phyloP scores from a whole-genome alignment of 495 filamentous ascomycete genomes.

The Lophium mytilinum region DNA sequence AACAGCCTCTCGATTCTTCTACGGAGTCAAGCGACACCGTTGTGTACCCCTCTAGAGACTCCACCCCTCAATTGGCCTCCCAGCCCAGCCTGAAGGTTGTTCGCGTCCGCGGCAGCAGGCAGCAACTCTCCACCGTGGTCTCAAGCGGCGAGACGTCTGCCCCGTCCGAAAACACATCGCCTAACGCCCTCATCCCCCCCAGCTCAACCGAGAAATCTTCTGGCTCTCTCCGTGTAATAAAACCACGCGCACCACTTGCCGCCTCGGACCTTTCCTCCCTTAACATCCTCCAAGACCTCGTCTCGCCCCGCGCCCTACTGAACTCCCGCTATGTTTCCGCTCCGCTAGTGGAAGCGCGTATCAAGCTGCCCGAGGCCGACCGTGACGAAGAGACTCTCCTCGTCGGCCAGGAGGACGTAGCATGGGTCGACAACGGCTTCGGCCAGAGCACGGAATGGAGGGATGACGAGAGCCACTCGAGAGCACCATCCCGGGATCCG shows the following conservation, averaged over 20 bases:
- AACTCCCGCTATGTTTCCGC: slow-evolving; percentile 23
- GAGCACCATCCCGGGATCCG: slow-evolving; percentile 16
- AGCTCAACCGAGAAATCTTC: not conserved
- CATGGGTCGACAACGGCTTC: slow-evolving; percentile 11
- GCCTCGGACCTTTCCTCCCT: slow-evolving; percentile 21
- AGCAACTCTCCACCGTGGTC: slow-evolving; percentile 23
- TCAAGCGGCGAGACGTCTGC: slow-evolving; percentile 16
- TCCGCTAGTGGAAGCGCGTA: slow-evolving; percentile 23
- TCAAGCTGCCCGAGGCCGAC: slow-evolving; percentile 19
- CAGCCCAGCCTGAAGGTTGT: slow-evolving; percentile 4
- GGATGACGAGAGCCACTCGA: slow-evolving; percentile 1
- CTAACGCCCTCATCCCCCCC: not conserved
- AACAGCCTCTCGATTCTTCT: slow-evolving; percentile 4
- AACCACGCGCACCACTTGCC: not conserved
- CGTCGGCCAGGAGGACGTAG: not conserved
- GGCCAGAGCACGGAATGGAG: slow-evolving; percentile 11
- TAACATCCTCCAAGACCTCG: slow-evolving; percentile 25
- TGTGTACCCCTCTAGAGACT: not conserved
- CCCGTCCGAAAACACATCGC: not conserved
- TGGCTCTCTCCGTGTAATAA: not conserved
- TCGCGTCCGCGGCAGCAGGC: slow-evolving; percentile 12
- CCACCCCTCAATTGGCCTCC: not conserved
- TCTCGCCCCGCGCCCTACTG: slow-evolving; percentile 22
- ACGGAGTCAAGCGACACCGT: slow-evolving; percentile 15
- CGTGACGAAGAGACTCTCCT: slow-evolving; percentile 17